A percentile compares a stretch with the other conserved stretches of the same genome.
Conservation (phyloP, 2,329 filamentous ascomycete genomes). For the Beauveria varroae region DNA sequence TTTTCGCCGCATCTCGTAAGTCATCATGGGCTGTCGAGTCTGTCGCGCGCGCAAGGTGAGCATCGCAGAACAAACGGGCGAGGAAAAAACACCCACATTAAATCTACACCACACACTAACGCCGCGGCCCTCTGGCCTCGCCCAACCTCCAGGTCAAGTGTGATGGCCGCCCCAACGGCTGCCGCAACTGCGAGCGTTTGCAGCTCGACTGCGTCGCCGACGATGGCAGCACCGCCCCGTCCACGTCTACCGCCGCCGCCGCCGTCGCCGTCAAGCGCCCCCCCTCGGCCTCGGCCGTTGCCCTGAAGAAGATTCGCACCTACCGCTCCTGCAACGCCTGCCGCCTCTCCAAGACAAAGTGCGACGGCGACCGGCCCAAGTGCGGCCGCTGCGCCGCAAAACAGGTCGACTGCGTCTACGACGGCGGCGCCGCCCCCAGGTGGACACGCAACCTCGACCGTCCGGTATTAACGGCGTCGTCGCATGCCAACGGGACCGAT, state of each 20-base stretch:
- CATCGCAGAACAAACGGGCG: neutral
- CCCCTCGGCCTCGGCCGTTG: constrained; percentile 18
- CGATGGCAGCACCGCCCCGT: constrained; percentile 20
- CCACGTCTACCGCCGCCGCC: constrained; percentile 8
- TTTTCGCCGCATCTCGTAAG: neutral
- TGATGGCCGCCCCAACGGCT: constrained; percentile 33
- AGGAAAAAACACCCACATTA: neutral
- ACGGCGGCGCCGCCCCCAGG: constrained; percentile 29
- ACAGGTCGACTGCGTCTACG: constrained; percentile 30
- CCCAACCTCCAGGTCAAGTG: constrained; percentile 29
- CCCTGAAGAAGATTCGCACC: constrained; percentile 31
- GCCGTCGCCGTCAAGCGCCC: neutral
- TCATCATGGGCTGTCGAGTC: constrained; percentile 32
- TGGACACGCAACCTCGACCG: constrained; percentile 28
- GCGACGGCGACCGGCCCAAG: constrained; percentile 31
- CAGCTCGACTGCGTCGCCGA: constrained; percentile 33
- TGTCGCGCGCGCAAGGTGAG: constrained; percentile 33
- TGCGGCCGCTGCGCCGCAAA: constrained; percentile 29
- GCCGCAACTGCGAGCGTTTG: constrained; percentile 35
- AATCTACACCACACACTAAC: neutral
- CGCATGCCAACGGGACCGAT: constrained; percentile 2
- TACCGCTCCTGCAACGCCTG: constrained; percentile 33
- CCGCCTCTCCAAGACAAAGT: constrained; percentile 35
- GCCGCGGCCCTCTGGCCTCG: neutral
- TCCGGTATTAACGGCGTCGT: constrained; percentile 2